Evolutionary conservation across 2,329 filamentous ascomycete species (phyloP), one percentile per base, ranked within the genome.

Genomic region (Aspergillus fumigatiaffinis): DNA sequence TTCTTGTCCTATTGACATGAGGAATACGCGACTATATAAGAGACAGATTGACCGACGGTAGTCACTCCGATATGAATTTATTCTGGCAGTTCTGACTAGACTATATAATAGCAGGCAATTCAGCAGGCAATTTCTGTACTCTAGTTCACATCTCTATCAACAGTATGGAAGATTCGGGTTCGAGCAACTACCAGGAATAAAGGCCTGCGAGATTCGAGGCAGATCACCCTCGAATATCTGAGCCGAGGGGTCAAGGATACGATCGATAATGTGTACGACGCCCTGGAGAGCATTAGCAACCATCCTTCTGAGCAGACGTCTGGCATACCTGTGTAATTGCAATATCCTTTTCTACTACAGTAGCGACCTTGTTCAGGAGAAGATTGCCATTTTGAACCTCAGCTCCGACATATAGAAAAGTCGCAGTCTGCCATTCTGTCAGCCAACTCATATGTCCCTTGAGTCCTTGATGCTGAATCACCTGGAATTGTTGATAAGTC

Each of bases 181-280:
- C 7, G 54, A 56, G 25, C 54, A 56, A 23, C 54, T 56, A 3
- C 54, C 56, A 7, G 52, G 26, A 20, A 58, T 51, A 20, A 51
- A 55, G 2, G 38, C 35, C 4, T 54, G 56, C 1, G 48, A 55
- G 9, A 58, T 10, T 25, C 17, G 32, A 6, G 49, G 52, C 12
- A 64, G 14, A 29, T 56, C 54, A 1, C 14, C 1, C 25, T 48
- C 50, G 14, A 52, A 47, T 0, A 56, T 14, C 17, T 56, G 50
- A 9, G 54, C 44, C 8, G 50, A 52, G 20, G 54, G 54, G 2
- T 56, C 54, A 3, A 56, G 41, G 1, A 56, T 29, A 2, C 32
- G 54, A 35, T 56, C 50, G n/a, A 56, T 42, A 14, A 56, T 53
- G 9, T 56, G 54, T 3, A 56, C 21, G 3, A 52, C 3, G 0